Base-by-base conservation (phyloP, 306 rosid species). In the Neltuma alba region DNA sequence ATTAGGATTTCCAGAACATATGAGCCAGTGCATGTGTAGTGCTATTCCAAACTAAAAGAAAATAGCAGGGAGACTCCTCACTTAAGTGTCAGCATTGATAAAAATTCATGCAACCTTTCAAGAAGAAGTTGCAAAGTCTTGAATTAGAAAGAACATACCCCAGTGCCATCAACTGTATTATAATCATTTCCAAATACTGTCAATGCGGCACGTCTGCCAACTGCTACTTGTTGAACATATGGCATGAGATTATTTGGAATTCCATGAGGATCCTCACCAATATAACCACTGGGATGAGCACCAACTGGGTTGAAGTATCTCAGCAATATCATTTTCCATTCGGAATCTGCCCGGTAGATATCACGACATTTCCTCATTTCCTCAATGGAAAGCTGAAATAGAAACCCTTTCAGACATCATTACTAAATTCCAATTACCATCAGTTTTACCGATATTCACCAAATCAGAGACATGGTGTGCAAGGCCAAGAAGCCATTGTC, bases 291-390 rank as follows among this genome's bases (percentile, higher is more conserved):
- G 66, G 89, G 85, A 84, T 94, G 99, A 34, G 99, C 95, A 34
- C 99, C 99, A 45, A 92, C 97, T 4, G 99, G 99, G 70, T 94
- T 94, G 88, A 94, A 94, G 77, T 91, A 94, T 85, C 99, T 89
- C 80, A 93, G 87, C 88, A 91, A 85, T 25, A 92, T 91, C 69
- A 95, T 87, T 85, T 93, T 95, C 98, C 96, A 95, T 34, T 92
- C 96, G 28, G 92, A 40, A 62, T 91, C 98, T 15, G 98, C 84
- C 41, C 0, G 1, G 64, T 91, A 88, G 58, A 91, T 37, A 82
- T 95, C 99, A 55, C 90, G 92, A 27, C 92, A 90, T n/a, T n/a
- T n/a, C n/a, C n/a, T n/a, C 57, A 95, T 91, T 80, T 92, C 99
- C 85, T 95, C 99, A 40, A 92, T 91, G 81, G 84, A 76, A 70